phyloP scores from a whole-genome alignment of 1,139 yeast genomes.

The Pichia sp. region DNA sequence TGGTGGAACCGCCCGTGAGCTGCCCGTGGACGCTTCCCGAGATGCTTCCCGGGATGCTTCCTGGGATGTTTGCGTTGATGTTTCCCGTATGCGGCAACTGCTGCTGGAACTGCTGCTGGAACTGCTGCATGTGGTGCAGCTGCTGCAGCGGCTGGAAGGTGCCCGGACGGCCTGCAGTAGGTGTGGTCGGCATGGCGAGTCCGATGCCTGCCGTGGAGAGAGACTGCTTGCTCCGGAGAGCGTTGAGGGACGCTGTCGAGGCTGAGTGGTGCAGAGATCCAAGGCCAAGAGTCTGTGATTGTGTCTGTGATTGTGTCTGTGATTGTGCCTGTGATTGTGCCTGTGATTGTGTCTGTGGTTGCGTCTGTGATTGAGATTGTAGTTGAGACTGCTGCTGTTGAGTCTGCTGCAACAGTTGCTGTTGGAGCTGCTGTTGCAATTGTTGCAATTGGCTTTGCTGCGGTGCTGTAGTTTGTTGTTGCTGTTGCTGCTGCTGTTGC shows the following conservation, averaged over 20 bases:
- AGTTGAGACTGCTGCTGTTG: neutral
- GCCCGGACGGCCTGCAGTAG: neutral
- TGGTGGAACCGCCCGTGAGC: neutral
- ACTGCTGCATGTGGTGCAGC: neutral
- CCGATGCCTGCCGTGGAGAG: neutral
- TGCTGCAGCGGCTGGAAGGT: neutral
- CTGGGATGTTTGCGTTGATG: no score
- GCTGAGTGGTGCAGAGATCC: neutral
- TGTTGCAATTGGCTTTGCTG: conserved; percentile 11
- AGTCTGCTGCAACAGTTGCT: neutral
- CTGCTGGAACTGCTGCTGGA: no score
- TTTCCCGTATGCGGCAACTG: no score
- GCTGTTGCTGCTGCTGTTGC: conserved; percentile 12
- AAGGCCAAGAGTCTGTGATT: neutral
- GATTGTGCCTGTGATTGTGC: no score
- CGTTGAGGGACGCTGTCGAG: neutral
- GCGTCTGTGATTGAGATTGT: no score
- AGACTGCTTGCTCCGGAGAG: neutral
- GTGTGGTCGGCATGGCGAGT: neutral
- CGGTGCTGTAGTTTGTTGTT: neutral
- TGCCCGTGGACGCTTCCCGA: no score
- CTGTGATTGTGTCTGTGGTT: no score
- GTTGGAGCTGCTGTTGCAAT: conserved; percentile 18
- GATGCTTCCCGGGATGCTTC: no score
- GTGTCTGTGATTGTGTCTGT: no score